Evolutionary conservation across 2,329 filamentous ascomycete species (phyloP), one percentile per base, ranked within the genome.

Genomic region (Chaetomiaceae sp.): DNA sequence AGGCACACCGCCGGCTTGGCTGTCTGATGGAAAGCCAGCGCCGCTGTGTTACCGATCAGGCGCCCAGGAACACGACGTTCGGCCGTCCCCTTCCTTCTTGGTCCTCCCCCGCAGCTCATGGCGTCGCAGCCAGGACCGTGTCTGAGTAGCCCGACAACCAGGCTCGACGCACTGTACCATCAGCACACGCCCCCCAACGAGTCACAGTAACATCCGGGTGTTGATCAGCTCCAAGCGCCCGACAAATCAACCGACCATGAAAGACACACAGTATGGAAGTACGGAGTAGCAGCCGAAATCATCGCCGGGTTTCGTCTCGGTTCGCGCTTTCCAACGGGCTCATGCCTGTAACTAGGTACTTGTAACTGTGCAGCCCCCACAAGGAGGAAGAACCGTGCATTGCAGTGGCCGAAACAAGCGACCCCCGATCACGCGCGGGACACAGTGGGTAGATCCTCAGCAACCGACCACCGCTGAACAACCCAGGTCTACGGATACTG

Each of bases 301-400:
- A n/a, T n/a, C n/a, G n/a, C n/a, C n/a, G n/a, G n/a, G n/a, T n/a
- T n/a, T n/a, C n/a, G n/a, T n/a, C n/a, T n/a, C n/a, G n/a, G n/a
- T n/a, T n/a, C n/a, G n/a, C n/a, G n/a, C n/a, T n/a, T n/a, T n/a
- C n/a, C n/a, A n/a, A n/a, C n/a, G n/a, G n/a, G n/a, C n/a, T n/a
- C n/a, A n/a, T n/a, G n/a, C n/a, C n/a, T n/a, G n/a, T n/a, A n/a
- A n/a, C n/a, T n/a, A n/a, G n/a, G n/a, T n/a, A n/a, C n/a, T n/a
- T n/a, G n/a, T n/a, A n/a, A n/a, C n/a, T n/a, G n/a, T n/a, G 20
- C 39, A 42, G 39, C 39, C 39, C 39, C 39, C 38, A 41, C 38
- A 34, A 26, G 15, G n/a, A 14, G n/a, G n/a, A 24, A 18, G 15
- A 22, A 14, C 24, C 14, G 6, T 30, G 33, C 40, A 26, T 32